Percentiles rank a stretch among this genome's conserved stretches.
These are phyloP conservation scores for Theileria sp. DNA, from an alignment of 169 alveolate species.

Conservation along the genomic window DNA sequence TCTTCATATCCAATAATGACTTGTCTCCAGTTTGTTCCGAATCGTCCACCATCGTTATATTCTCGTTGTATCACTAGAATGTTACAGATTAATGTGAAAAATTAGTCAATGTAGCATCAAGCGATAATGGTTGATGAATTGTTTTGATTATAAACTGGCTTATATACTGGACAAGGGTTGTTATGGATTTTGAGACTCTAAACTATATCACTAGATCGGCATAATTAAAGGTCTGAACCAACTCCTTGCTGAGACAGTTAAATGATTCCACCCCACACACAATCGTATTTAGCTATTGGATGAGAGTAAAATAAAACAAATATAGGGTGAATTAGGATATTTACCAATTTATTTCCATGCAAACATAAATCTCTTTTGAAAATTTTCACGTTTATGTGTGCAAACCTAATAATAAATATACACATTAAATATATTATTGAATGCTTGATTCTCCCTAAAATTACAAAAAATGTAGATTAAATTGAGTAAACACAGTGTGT, in stretches of 20 bases:
- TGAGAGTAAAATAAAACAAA: neutral
- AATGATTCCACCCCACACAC: neutral
- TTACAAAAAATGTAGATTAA: neutral
- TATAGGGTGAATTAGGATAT: neutral
- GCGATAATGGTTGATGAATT: neutral
- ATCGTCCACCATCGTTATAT: conserved; percentile 25
- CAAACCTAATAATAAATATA: neutral
- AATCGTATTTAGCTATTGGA: neutral
- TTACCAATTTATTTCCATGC: neutral
- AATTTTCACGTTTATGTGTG: neutral
- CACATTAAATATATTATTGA: neutral
- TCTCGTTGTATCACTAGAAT: neutral
- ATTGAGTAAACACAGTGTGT: neutral
- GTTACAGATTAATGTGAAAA: neutral
- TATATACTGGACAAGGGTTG: neutral
- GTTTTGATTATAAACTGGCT: neutral
- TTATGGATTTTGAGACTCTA: neutral
- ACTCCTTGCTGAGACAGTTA: neutral
- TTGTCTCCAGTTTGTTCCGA: conserved; percentile 29
- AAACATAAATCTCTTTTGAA: neutral
- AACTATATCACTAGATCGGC: neutral
- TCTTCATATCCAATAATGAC: conserved; percentile 46
- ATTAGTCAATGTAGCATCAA: neutral
- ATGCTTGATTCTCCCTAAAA: neutral
- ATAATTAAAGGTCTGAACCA: neutral